Base-by-base conservation (phyloP, 345 rosid species). In the Eucalyptus decipiens region DNA sequence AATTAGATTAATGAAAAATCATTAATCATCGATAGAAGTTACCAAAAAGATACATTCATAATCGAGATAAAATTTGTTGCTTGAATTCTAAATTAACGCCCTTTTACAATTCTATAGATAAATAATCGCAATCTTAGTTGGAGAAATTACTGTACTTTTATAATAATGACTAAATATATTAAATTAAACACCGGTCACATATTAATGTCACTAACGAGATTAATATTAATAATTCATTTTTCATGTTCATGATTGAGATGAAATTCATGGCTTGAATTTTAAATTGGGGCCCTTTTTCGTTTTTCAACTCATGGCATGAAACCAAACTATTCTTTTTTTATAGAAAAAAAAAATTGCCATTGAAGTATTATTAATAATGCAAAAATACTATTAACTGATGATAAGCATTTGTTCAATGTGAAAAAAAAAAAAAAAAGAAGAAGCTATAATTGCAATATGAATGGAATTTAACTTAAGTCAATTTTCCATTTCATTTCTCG, bases 361-460 rank as follows among this genome's bases (percentile, higher is more conserved):
- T 1, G 2, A 19, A 37, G 45, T 2, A 72, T 37, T 37, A 37
- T 37, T 34, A 37, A 10, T 65, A 24, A 34, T 11, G 45, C n/a
- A 28, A 65, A 65, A 65, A 60, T 60, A 11, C 0, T 0, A 32
- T 69, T 32, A 69, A 17, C 3, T 17, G 37, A 65, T 4, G 11
- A n/a, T n/a, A 65, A 65, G 76, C 3, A 65, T n/a, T n/a, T 32
- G 32, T 32, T 67, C 42, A 8, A 17, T 69, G 80, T 32, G 23
- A 17, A 67, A 30, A 3, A 1, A 13, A 4, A 7, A n/a, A 65
- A 15, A n/a, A 65, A 4, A n/a, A n/a, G n/a, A n/a, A n/a, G n/a
- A n/a, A n/a, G n/a, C 9, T 16, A n/a, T 2, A n/a, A 16, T 4
- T 16, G 21, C 3, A 17, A 4, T 67, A 8, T 1, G 6, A 32